A percentile compares a stretch with the other conserved stretches of the same genome.
Evolutionary conservation across 2,329 filamentous ascomycete species (phyloP).

Genomic region (Talaromyces piceae): DNA sequence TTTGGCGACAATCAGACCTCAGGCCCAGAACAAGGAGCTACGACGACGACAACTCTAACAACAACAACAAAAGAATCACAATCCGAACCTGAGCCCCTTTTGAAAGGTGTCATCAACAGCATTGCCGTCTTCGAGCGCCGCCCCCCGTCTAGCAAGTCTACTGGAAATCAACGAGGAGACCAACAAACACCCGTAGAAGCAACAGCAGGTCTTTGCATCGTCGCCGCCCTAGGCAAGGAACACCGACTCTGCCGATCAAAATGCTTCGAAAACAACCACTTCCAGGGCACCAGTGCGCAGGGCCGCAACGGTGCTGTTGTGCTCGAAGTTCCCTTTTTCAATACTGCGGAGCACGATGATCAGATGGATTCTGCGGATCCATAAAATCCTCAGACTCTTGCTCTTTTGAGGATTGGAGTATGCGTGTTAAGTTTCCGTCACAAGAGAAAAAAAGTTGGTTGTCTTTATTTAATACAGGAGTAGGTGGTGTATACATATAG

Average conservation of each 20-base stretch:
- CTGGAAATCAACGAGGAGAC: no score
- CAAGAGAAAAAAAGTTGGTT: not conserved
- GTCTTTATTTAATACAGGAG: no score
- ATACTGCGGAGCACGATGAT: constrained; percentile 13
- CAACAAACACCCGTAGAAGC: constrained; percentile 9
- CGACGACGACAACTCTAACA: no score
- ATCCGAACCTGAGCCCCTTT: constrained; percentile 25
- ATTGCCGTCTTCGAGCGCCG: constrained; percentile 81
- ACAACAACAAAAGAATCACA: not conserved
- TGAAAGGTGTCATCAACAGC: constrained; percentile 79
- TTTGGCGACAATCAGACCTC: constrained; percentile 2
- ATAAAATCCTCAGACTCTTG: no score
- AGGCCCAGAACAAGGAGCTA: not conserved
- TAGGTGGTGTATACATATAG: no score
- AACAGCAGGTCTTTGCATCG: constrained; percentile 60
- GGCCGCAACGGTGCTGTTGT: constrained; percentile 80
- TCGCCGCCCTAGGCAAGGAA: constrained; percentile 81
- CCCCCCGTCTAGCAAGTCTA: constrained; percentile 15
- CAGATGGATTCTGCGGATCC: constrained; percentile 4
- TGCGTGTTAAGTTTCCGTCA: no score
- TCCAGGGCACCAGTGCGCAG: constrained; percentile 24
- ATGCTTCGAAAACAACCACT: constrained; percentile 33
- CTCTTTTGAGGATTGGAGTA: no score
- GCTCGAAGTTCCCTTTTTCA: constrained; percentile 63
- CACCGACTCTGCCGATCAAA: constrained; percentile 80